Base-by-base conservation (phyloP, 2,329 filamentous ascomycete species). In the Cercospora sp. region DNA sequence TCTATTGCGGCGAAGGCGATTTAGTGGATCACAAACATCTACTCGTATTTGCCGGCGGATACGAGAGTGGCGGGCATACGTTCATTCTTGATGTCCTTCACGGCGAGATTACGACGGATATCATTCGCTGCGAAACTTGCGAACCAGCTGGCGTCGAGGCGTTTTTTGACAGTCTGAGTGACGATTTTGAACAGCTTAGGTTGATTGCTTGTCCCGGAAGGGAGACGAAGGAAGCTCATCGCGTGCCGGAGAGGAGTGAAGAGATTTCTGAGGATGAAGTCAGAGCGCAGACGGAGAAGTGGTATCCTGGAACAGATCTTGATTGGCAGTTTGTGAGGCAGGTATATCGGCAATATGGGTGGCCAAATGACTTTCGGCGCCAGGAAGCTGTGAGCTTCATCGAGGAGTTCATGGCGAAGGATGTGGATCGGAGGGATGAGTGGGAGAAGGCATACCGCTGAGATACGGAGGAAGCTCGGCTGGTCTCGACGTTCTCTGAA, bases 251-350 rank as follows among this genome's bases (percentile, higher is more conserved):
- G 12, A 16, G 23, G 26, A 8, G 6, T 9, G 36, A 51, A 9
- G 9, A 23, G 26, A 51, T 63, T 7, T 16, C 18, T 5, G 60
- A 63, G 23, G 42, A 48, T 1, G 33, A 48, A 31, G 60, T 63
- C 7, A n/a, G 23, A 6, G 36, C 33, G 26, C 60, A 63, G 60
- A 28, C 13, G 10, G 60, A 53, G 10, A 20, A 31, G 3, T 63
- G 60, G 60, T 59, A 59, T 59, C 55, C 55, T 13, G 60, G 60
- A 7, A 63, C 60, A 13, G 60, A 63, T 23, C 33, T 63, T 18
- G 60, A 63, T 48, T 45, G 42, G 60, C 60, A 48, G 60, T 63
- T 63, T 51, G 33, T 63, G 16, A 63, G 42, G 20, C 60, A 63
- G 60, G 42, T 63, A 3, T 63, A 51, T 28, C 20, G 60, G 23